Base-by-base conservation (phyloP, 306 rosid genomes). In the Sechiopsis laciniata region DNA sequence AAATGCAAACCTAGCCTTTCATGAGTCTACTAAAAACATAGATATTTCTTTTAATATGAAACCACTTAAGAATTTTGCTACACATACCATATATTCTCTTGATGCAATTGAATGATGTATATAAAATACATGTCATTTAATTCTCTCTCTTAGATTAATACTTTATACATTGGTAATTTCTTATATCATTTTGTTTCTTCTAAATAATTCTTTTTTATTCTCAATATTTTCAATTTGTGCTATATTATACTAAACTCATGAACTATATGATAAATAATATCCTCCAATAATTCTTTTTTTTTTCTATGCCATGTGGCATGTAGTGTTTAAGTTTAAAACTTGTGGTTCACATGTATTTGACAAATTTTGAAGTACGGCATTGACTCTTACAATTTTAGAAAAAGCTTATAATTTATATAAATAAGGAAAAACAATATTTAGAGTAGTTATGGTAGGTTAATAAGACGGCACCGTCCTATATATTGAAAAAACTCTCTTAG, bases 401-500 rank as follows among this genome's bases (percentile, higher is more conserved):
- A 37, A 0, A 7, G 2, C 15, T 16, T 40, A 40, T 4, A 26
- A 26, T 26, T 1, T 1, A 26, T 26, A 26, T 26, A 26, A 26
- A 26, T 26, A 26, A 26, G 29, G 29, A 26, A 26, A 26, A 2
- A n/a, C 29, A 40, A 4, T 65, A 2, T 65, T 65, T 19, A 20
- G 0, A 9, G 71, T 45, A 10, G 55, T 67, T 20, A 21, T 24
- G 12, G 40, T 10, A 67, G 73, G 37, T 48, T 17, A 21, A 46
- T 42, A 20, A 46, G 73, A 48, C 73, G 56, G 56, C 56, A 19
- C 73, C 56, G 40, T 45, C 73, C 35, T 35, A 19, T 37, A 35
- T 3, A 32, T 7, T 63, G 48, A 16, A 7, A 63, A 1, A 0
- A 8, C 8, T 16, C 0, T 12, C 46, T 40, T 40, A 9, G 32